These are phyloP conservation scores for Yamadazyma jaroonii DNA, from an alignment of 1,139 yeast genomes.

Conservation along the genomic window DNA sequence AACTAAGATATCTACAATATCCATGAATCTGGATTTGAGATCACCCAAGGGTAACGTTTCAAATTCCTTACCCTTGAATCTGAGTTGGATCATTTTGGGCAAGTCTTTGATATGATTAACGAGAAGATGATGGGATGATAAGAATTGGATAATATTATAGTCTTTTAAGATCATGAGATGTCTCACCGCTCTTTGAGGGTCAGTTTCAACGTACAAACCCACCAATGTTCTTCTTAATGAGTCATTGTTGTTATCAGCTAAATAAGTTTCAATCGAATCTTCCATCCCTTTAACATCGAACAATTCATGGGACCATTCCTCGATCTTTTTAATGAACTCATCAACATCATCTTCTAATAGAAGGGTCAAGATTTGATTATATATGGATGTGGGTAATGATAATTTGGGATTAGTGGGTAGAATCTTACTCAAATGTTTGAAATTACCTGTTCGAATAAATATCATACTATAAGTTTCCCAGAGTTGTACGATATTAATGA, in stretches of 20 bases:
- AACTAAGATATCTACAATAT: slow-evolving; percentile 56
- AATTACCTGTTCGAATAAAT: slow-evolving; percentile 50
- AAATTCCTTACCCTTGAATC: slow-evolving; percentile 31
- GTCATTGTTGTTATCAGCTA: slow-evolving; percentile 20
- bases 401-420: slow-evolving; percentile 49
- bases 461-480: slow-evolving; percentile 70
- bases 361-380: slow-evolving; percentile 49
- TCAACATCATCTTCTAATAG: slow-evolving; percentile 39
- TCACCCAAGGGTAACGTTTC: slow-evolving; percentile 40
- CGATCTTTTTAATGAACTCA: slow-evolving; percentile 39
- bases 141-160: slow-evolving; percentile 51
- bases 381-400: slow-evolving; percentile 39
- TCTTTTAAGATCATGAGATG: slow-evolving; percentile 61
- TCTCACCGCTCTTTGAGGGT: slow-evolving; percentile 60
- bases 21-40: slow-evolving; percentile 37
- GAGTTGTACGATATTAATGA: slow-evolving; percentile 38
- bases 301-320: slow-evolving; percentile 58
- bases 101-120: slow-evolving; percentile 46
- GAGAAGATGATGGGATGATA: slow-evolving; percentile 61
- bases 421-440: slow-evolving; percentile 44
- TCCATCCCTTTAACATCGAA: slow-evolving; percentile 50
- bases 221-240: slow-evolving; percentile 51
- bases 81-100: slow-evolving; percentile 51
- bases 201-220: slow-evolving; percentile 53
- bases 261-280: slow-evolving; percentile 43